These are phyloP conservation scores for Hymenoscyphus infarciens DNA, from an alignment of 2,329 filamentous ascomycete genomes.

Conservation along the genomic window DNA sequence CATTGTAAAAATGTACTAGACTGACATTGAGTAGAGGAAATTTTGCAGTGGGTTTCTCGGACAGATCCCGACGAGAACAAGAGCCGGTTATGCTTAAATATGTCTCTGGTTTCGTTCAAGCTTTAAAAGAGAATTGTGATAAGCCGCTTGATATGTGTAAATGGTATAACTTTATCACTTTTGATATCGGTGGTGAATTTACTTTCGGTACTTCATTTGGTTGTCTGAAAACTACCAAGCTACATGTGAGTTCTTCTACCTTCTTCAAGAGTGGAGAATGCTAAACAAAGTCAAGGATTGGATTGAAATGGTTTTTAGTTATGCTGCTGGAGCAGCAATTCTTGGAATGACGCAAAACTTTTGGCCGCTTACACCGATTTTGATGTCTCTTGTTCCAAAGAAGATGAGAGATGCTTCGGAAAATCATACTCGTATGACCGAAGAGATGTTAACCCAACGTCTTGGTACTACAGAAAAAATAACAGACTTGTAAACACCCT, in stretches of 20 bases:
- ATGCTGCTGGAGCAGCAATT: slow-evolving; percentile 24
- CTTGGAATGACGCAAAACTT: slow-evolving; percentile 13
- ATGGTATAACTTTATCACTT: slow-evolving; percentile 30
- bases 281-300: slow-evolving; percentile 23
- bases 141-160: slow-evolving; percentile 4
- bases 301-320: slow-evolving; percentile 29
- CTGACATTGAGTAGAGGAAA: neutral
- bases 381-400: slow-evolving; percentile 7
- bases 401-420: neutral
- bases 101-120: neutral
- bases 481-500: slow-evolving; percentile 34
- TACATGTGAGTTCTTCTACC: slow-evolving; percentile 17
- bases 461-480: slow-evolving; percentile 28
- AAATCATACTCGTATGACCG: slow-evolving; percentile 18
- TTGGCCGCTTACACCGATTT: slow-evolving; percentile 1
- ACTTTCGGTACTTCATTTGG: slow-evolving; percentile 41
- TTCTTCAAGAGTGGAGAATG: neutral
- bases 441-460: slow-evolving; percentile 20
- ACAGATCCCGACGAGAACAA: neutral
- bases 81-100: slow-evolving; percentile 5
- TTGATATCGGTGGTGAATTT: slow-evolving; percentile 43
- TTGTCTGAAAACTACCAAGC: slow-evolving; percentile 34
- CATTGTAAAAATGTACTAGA: no score
- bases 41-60: neutral
- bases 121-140: neutral